Evolutionary conservation across 129 eudicot species (phyloP).

Genomic region (Erigeron canadensis): DNA sequence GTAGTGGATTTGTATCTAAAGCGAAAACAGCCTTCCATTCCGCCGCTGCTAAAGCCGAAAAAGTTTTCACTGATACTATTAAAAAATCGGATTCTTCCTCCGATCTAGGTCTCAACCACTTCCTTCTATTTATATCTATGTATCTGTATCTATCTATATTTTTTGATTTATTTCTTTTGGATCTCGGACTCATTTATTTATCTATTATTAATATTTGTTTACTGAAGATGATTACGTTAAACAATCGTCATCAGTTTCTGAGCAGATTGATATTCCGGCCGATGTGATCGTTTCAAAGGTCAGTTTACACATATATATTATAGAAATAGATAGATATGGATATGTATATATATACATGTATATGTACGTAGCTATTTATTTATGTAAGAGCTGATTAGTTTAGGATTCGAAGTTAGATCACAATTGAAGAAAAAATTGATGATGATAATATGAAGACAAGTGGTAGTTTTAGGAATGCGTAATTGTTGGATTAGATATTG

Average conservation of each 20-base stretch:
- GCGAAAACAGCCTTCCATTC: constrained; percentile 93
- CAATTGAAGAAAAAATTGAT: neutral
- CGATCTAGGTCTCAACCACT: constrained; percentile 51
- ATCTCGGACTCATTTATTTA: neutral
- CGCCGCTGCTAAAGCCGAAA: constrained; percentile 97
- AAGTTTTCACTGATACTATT: constrained; percentile 67
- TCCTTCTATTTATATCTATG: neutral
- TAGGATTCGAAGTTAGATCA: constrained; percentile 16
- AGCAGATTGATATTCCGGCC: constrained; percentile 40
- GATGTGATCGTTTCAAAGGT: constrained; percentile 52
- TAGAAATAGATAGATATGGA: neutral
- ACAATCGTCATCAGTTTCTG: constrained; percentile 32
- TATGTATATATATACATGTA: too few relatives aligned
- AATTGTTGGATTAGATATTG: too few relatives aligned
- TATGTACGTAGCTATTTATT: too few relatives aligned
- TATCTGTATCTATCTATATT: neutral
- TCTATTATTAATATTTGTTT: neutral
- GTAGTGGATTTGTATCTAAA: constrained; percentile 57
- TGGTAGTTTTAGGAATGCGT: too few relatives aligned
- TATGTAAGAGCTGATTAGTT: neutral
- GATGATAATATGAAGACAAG: too few relatives aligned
- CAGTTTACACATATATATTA: neutral
- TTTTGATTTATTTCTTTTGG: neutral
- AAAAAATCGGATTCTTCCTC: constrained; percentile 67
- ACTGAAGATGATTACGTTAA: constrained; percentile 39